phyloP scores from a whole-genome alignment of 352 stramenopile species.

The Phytophthora macrochlamydospora region DNA sequence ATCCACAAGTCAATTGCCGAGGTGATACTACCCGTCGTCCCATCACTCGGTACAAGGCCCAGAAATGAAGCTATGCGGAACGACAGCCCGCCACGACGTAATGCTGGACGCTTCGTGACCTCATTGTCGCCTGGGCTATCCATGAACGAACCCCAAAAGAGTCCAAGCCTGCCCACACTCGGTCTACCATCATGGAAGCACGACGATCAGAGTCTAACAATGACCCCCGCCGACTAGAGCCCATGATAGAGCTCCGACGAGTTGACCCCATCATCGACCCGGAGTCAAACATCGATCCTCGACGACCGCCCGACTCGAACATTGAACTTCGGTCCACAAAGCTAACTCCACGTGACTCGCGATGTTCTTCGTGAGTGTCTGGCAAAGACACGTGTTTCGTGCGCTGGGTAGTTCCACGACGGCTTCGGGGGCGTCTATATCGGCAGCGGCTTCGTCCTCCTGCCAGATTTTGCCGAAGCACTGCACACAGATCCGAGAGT shows the following conservation, averaged over 20 bases:
- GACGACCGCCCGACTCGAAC: constrained; percentile 17
- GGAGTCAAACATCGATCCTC: constrained; percentile 24
- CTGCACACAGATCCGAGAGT: constrained; percentile 58
- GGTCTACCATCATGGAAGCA: constrained; percentile 40
- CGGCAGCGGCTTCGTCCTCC: constrained; percentile 27
- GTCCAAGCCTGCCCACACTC: constrained; percentile 31
- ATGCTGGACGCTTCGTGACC: constrained; percentile 6
- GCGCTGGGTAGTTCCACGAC: constrained; percentile 3
- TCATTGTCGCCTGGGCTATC: constrained; percentile 21
- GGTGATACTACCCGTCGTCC: constrained; percentile 28
- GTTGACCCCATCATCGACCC: constrained; percentile 9
- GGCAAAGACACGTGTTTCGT: constrained; percentile 15
- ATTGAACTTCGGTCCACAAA: constrained; percentile 19
- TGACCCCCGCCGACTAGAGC: constrained; percentile 28
- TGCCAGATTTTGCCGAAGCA: constrained; percentile 55
- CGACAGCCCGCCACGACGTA: constrained; percentile 12
- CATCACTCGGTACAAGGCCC: constrained; percentile 25
- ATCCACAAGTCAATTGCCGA: constrained; percentile 60
- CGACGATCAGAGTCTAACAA: constrained; percentile 40
- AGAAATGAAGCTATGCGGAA: constrained; percentile 31
- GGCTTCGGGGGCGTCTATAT: neutral
- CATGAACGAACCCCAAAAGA: constrained; percentile 38
- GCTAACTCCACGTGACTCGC: constrained; percentile 24
- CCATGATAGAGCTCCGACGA: constrained; percentile 20
- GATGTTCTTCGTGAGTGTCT: constrained; percentile 3